A percentile compares a stretch with the other conserved stretches of the same genome.
Evolutionary conservation across 306 rosid genomes (phyloP).

Genomic region (Lagenaria siceraria): DNA sequence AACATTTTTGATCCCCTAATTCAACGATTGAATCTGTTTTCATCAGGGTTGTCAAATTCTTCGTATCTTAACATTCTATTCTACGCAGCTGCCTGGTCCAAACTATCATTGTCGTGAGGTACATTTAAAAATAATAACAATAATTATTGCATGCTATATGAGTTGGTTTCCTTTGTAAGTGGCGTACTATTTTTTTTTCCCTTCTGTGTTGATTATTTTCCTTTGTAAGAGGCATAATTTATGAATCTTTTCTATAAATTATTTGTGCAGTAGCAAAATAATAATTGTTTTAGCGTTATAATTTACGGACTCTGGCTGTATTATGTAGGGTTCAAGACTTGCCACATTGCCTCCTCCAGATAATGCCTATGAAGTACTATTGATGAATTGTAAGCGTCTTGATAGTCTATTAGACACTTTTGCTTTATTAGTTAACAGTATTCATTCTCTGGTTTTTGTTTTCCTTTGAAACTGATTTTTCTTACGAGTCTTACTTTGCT

Average conservation of each 20-base stretch:
- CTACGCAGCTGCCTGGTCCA: conserved; percentile 99
- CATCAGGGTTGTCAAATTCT: conserved; percentile 76
- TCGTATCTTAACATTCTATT: conserved; percentile 79
- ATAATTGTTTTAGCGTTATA: background rate
- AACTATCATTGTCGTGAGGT: conserved; percentile 98
- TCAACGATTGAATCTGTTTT: conserved; percentile 4
- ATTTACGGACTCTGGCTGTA: background rate
- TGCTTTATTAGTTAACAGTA: background rate
- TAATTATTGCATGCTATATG: background rate
- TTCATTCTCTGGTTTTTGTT: background rate
- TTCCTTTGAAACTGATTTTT: background rate
- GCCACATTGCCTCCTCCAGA: conserved; percentile 80
- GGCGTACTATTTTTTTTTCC: background rate
- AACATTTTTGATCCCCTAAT: background rate
- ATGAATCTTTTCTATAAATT: background rate
- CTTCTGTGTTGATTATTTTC: background rate
- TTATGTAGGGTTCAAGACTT: conserved; percentile 71
- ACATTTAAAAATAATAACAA: background rate
- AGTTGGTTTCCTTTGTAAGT: background rate
- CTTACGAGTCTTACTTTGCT: conserved; percentile 15
- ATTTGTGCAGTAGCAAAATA: background rate
- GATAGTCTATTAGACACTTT: conserved; percentile 8
- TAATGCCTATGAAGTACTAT: conserved; percentile 49
- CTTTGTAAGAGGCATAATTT: background rate
- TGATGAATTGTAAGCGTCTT: conserved; percentile 56